Conservation (phyloP, 306 rosid species). For the Parietaria judaica region DNA sequence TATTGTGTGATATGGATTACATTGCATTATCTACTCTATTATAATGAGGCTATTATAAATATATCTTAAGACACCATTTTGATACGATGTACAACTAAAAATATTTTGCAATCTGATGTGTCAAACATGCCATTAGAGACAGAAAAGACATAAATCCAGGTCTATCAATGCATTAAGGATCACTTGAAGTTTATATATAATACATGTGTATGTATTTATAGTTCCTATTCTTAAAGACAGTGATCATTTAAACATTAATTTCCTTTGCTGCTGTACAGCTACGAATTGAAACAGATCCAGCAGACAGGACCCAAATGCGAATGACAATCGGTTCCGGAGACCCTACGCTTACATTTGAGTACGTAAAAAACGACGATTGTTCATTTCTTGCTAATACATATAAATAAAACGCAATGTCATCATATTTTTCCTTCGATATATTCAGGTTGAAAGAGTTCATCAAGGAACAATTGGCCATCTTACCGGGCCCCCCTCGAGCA, state of each 20-base stretch:
- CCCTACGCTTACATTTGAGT: constrained; percentile 79
- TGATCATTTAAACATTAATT: constrained; percentile 2
- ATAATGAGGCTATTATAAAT: too few relatives aligned
- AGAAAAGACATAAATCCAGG: too few relatives aligned
- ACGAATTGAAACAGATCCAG: constrained; percentile 96
- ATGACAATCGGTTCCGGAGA: constrained; percentile 99
- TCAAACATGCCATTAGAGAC: too few relatives aligned
- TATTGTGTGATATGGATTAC: too few relatives aligned
- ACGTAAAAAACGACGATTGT: constrained; percentile 20
- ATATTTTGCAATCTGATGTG: too few relatives aligned
- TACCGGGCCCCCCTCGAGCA: constrained; percentile 45
- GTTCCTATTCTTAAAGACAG: not conserved
- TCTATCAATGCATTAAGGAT: too few relatives aligned
- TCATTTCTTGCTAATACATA: not conserved
- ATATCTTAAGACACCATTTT: too few relatives aligned
- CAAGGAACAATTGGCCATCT: constrained; percentile 74
- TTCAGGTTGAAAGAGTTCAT: constrained; percentile 90
- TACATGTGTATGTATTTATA: not conserved
- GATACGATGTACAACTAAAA: too few relatives aligned
- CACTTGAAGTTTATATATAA: too few relatives aligned
- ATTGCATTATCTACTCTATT: too few relatives aligned
- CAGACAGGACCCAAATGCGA: constrained; percentile 96
- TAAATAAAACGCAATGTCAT: not conserved
- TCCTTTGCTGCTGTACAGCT: constrained; percentile 36
- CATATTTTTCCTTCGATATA: constrained; percentile 12